Evolutionary conservation across 2,329 filamentous ascomycete genomes (phyloP), one percentile per base, ranked within the genome.

Genomic region (Alternaria metachromatica): DNA sequence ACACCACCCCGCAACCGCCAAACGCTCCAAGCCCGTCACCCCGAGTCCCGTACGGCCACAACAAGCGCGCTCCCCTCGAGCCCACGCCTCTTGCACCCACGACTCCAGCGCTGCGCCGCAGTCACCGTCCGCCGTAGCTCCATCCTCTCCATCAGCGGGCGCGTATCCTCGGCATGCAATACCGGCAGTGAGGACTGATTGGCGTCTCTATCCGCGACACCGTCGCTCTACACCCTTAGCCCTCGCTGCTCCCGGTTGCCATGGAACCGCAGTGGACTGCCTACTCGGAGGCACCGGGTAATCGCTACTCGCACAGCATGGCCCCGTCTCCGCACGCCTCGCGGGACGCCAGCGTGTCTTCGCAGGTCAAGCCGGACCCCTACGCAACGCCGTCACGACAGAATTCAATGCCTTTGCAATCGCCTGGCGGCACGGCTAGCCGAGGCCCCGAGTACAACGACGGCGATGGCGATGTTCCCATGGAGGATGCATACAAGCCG

Each of bases 261-360:
- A 79, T 79, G 77, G 77, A 80, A 64, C 77, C 78, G 68, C 78
- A 79, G 76, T 81, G 78, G 78, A 69, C 76, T 57, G 69, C 76
- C 62, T 79, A 79, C 66, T 71, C 73, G 61, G 78, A 81, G 58
- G 70, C 72, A 58, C 71, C 77, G 60, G 69, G 66, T 50, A 64
- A 72, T 67, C 78, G 78, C 65, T 81, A 80, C 72, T 73, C 78
- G 56, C 76, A 79, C 64, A 74, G 59, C 65, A 77, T 78, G 72
- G 64, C 74, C 23, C 72, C 77, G 49, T 76, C 78, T 63, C 74
- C 78, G 63, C 77, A 78, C 48, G 55, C 71, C 46, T 72, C 73
- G 62, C 62, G 77, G 53, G 76, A 80, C 67, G 69, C 74, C 59
- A 72, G 65, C 67, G 63, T 73, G 62, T 70, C 76, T 30, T 62